Evolutionary conservation across 2,329 filamentous ascomycete genomes (phyloP).

Genomic region (Cladophialophora psammophila): DNA sequence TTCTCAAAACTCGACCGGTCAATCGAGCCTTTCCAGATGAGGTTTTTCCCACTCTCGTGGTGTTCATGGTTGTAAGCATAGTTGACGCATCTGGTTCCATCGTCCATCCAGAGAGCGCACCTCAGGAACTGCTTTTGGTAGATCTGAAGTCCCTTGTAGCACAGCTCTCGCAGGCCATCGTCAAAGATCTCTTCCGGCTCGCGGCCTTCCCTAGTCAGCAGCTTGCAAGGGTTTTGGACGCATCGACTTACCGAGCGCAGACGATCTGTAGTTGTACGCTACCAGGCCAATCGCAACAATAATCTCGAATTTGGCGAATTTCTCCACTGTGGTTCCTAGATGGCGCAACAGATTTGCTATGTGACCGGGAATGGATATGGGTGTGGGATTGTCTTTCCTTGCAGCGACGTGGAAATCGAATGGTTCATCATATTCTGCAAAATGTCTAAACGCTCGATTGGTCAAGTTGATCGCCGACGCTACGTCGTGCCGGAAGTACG

Average conservation of each 20-base stretch:
- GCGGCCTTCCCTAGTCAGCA: slow-evolving; percentile 4
- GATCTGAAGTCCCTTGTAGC: slow-evolving; percentile 11
- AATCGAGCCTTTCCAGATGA: slow-evolving; percentile 7
- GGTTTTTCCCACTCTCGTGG: slow-evolving; percentile 3
- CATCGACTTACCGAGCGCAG: slow-evolving; percentile 4
- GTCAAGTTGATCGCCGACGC: slow-evolving; percentile 10
- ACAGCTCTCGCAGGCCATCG: neutral
- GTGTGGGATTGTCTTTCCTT: slow-evolving; percentile 12
- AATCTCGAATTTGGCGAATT: slow-evolving; percentile 8
- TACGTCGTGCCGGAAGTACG: slow-evolving; percentile 15
- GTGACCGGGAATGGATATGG: slow-evolving; percentile 11
- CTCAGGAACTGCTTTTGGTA: slow-evolving; percentile 6
- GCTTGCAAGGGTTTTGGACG: neutral
- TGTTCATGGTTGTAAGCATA: slow-evolving; percentile 8
- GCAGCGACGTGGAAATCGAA: slow-evolving; percentile 15
- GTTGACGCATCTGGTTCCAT: slow-evolving; percentile 12
- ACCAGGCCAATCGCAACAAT: slow-evolving; percentile 10
- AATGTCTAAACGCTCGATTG: slow-evolving; percentile 10
- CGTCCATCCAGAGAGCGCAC: slow-evolving; percentile 11
- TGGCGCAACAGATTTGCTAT: slow-evolving; percentile 14
- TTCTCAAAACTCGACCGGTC: slow-evolving; percentile 17
- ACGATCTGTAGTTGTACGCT: slow-evolving; percentile 5
- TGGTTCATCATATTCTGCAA: slow-evolving; percentile 8
- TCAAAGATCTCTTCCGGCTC: slow-evolving; percentile 14
- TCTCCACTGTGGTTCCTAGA: slow-evolving; percentile 8